Base-by-base conservation (phyloP, 768 basidiomycete species). In the Coprinopsis cinerea region DNA sequence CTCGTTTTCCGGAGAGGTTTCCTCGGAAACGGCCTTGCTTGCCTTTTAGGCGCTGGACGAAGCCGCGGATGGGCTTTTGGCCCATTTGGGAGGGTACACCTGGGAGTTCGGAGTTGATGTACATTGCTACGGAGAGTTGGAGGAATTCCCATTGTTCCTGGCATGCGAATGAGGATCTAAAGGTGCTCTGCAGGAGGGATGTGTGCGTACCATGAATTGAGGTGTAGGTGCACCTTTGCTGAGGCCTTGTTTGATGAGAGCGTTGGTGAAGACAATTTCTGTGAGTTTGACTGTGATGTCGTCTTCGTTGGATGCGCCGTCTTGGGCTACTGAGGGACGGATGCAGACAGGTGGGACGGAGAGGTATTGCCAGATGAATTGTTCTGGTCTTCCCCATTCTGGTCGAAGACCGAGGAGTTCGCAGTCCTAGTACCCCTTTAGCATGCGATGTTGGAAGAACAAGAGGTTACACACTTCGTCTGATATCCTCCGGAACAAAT, bases 71-170 rank as follows among this genome's bases (percentile, higher is more conserved):
- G 7, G 96, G 95, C 59, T 96, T 96, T 64, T 89, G 85, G 36
- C 88, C 89, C 61, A 82, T 78, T 64, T 88, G 84, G 2, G 87
- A 83, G 1, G 88, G 88, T 10, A 98, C 83, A 36, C 96, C 96
- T 13, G 96, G 96, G 11, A 92, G 74, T 63, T 97, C 94, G 1
- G 95, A 95, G 69, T 98, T 98, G 72, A 99, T 86, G 66, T 98
- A 99, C 79, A 98, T 87, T 0, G 96, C 96, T 22, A 98, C 91
- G 14, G 87, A 86, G 43, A 94, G 76, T 60, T 96, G 92, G 1
- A 99, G 75, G 56, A 95, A 92, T 59, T 98, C 96, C 96, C 96
- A 99, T 80, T 95, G 85, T 78, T 93, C 94, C 92, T 93, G 36
- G 32, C 34, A 43, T 20, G 41, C 25, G 11, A 39, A 18, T 39